phyloP scores from a whole-genome alignment of 1,284 basidiomycete species.

The Quambalaria eucalypti region DNA sequence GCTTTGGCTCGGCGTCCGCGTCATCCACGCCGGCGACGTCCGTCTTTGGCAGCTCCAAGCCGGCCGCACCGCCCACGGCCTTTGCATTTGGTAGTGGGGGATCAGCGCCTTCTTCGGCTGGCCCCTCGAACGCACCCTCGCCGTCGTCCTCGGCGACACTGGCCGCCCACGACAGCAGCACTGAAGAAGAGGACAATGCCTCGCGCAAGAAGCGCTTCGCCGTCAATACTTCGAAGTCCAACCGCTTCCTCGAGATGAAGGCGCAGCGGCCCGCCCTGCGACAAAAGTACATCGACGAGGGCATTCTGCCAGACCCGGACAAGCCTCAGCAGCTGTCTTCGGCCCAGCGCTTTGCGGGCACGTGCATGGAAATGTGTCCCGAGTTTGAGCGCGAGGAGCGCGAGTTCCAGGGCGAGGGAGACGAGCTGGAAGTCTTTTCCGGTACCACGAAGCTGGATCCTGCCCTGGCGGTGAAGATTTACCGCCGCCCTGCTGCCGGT shows the following conservation, averaged over 20 bases:
- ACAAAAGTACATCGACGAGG: constrained; percentile 67
- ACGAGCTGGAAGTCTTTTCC: constrained; percentile 64
- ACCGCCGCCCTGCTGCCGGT: constrained; percentile 79
- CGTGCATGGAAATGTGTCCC: constrained; percentile 87
- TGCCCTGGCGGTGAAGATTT: constrained; percentile 80
- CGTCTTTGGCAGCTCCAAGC: too few species aligned
- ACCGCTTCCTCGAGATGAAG: constrained; percentile 49
- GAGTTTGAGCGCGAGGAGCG: constrained; percentile 83
- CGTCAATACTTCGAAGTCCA: neutral
- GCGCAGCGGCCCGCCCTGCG: constrained; percentile 61
- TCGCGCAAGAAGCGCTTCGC: constrained; percentile 8
- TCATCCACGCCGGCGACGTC: too few species aligned
- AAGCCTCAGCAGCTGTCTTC: constrained; percentile 71
- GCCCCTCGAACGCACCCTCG: too few species aligned
- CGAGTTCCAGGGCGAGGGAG: constrained; percentile 79
- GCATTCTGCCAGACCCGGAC: constrained; percentile 75
- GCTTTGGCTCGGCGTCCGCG: too few species aligned
- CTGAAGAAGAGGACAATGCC: neutral
- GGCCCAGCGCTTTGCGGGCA: constrained; percentile 80
- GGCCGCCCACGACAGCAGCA: too few species aligned
- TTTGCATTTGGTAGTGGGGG: too few species aligned
- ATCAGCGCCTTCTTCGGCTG: too few species aligned
- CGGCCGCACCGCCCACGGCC: too few species aligned
- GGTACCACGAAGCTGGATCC: constrained; percentile 65
- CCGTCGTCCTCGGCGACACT: too few species aligned